These are phyloP conservation scores for Candida multigemmis DNA, from an alignment of 805 yeast genomes.

Conservation along the genomic window DNA sequence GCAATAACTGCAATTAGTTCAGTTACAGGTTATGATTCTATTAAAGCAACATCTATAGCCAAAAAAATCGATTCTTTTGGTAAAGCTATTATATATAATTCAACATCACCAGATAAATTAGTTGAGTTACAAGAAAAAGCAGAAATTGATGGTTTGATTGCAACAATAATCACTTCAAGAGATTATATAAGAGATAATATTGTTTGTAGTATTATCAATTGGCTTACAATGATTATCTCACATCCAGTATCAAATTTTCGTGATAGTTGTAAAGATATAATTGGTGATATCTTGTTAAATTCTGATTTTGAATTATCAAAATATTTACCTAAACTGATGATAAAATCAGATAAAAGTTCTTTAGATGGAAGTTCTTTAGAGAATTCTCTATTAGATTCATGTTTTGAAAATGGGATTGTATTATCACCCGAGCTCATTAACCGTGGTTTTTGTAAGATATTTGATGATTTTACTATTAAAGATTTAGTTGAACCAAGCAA, in stretches of 20 bases:
- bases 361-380: slow-evolving; percentile 9
- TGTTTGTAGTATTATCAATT: slow-evolving; percentile 35
- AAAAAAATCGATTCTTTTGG: slow-evolving; percentile 41
- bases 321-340: slow-evolving; percentile 13
- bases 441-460: slow-evolving; percentile 10
- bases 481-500: slow-evolving; percentile 8
- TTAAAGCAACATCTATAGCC: slow-evolving; percentile 27
- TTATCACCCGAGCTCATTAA: slow-evolving; percentile 17
- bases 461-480: slow-evolving; percentile 4
- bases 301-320: slow-evolving; percentile 23
- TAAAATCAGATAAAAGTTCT: no score
- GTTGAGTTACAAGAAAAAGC: slow-evolving; percentile 28
- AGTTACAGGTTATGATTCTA: slow-evolving; percentile 16
- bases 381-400: slow-evolving; percentile 9
- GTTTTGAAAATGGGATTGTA: slow-evolving; percentile 23
- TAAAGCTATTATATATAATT: slow-evolving; percentile 35
- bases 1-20: slow-evolving; percentile 39
- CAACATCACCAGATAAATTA: slow-evolving; percentile 11
- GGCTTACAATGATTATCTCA: slow-evolving; percentile 36
- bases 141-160: slow-evolving; percentile 43
- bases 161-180: slow-evolving; percentile 42
- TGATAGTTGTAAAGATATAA: slow-evolving; percentile 8
- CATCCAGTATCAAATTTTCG: slow-evolving; percentile 12
- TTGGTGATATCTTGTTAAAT: slow-evolving; percentile 37
- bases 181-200: slow-evolving; percentile 44